Conservation (phyloP, 2,329 filamentous ascomycete species). For the Phyllosticta citribraziliensis region DNA sequence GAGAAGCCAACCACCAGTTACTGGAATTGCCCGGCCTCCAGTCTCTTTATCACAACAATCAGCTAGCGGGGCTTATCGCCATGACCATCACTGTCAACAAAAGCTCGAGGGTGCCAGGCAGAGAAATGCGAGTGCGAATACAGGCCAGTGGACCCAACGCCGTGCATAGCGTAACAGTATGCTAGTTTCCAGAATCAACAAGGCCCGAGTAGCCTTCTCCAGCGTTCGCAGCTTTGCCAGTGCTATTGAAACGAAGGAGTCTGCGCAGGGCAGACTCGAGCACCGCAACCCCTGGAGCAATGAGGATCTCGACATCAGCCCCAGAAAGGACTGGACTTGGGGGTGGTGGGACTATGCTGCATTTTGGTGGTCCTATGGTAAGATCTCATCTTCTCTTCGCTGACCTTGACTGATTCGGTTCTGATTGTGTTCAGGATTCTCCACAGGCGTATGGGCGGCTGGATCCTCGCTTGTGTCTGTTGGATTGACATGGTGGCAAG, state of each 20-base stretch:
- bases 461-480: background rate
- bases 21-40: background rate
- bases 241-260: conserved; percentile 11
- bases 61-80: background rate
- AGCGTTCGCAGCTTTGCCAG: conserved; percentile 11
- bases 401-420: background rate
- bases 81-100: background rate
- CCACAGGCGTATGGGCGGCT: background rate
- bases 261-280: conserved; percentile 9
- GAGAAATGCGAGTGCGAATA: too few species aligned
- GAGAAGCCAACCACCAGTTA: background rate
- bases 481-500: background rate
- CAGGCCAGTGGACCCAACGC: background rate
- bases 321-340: conserved; percentile 12
- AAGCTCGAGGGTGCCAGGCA: background rate
- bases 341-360: conserved; percentile 13
- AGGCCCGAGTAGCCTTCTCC: conserved; percentile 4
- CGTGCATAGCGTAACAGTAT: background rate
- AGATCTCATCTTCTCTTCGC: background rate
- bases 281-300: conserved; percentile 13
- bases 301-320: conserved; percentile 14
- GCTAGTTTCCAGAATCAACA: background rate
- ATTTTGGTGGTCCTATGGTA: conserved; percentile 14
- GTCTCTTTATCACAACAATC: background rate
- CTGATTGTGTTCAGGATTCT: background rate